Percentiles rank a stretch among this genome's conserved stretches.
Conservation (phyloP, 768 basidiomycete species). For the Lentinula sp. region DNA sequence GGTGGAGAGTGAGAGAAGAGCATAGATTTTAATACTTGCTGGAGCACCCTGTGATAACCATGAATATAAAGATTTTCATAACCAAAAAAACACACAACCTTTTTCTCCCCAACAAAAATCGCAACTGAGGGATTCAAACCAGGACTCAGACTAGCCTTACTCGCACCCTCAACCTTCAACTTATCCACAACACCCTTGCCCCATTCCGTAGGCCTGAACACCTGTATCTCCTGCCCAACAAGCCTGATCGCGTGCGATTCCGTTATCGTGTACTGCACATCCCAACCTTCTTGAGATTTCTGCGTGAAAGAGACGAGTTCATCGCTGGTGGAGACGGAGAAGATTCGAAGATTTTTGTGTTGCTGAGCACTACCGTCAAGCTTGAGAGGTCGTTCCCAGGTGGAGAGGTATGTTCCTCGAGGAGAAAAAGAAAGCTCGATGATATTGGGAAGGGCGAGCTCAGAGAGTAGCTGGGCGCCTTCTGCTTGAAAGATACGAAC, state of each 20-base stretch:
- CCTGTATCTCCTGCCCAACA: conserved; percentile 76
- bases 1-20: conserved; percentile 49
- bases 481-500: conserved; percentile 75
- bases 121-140: conserved; percentile 87
- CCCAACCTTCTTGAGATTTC: conserved; percentile 90
- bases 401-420: conserved; percentile 86
- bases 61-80: neutral
- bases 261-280: conserved; percentile 85
- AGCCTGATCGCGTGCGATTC: conserved; percentile 83
- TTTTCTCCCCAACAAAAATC: conserved; percentile 91
- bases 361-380: conserved; percentile 77
- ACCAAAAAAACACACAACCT: conserved; percentile 34
- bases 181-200: conserved; percentile 74
- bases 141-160: conserved; percentile 69
- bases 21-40: conserved; percentile 80
- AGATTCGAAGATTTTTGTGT: conserved; percentile 92
- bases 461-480: conserved; percentile 65
- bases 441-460: conserved; percentile 68
- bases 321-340: conserved; percentile 78
- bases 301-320: conserved; percentile 86
- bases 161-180: conserved; percentile 79
- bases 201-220: conserved; percentile 79
- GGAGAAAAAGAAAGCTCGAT: conserved; percentile 91
- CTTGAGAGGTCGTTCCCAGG: conserved; percentile 93
- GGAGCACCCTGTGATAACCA: conserved; percentile 62